Evolutionary conservation across 495 filamentous ascomycete genomes (phyloP).

Genomic region (Immersiella caudata): DNA sequence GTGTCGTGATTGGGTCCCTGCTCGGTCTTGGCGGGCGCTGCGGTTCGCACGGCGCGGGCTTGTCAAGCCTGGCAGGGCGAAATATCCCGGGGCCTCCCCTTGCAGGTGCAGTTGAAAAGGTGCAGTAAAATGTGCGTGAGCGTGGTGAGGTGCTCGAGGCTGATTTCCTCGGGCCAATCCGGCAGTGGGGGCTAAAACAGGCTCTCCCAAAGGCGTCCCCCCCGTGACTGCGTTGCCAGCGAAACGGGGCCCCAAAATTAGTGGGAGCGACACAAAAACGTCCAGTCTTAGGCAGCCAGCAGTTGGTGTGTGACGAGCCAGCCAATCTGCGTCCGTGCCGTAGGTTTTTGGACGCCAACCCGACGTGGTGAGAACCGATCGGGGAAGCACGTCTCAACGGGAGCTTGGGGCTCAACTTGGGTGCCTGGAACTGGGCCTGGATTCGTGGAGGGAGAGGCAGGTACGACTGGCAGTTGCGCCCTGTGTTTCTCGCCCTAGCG

Average conservation of each 20-base stretch:
- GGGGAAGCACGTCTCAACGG: neutral
- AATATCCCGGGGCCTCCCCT: neutral
- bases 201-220: neutral
- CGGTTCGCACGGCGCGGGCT: slow-evolving; percentile 10
- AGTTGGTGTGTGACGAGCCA: neutral
- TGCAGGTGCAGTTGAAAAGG: neutral
- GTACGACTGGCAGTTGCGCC: neutral
- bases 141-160: neutral
- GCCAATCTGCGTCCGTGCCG: neutral
- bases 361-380: neutral
- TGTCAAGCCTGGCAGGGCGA: slow-evolving; percentile 11
- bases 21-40: neutral
- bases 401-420: neutral
- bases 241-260: neutral
- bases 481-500: neutral
- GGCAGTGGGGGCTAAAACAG: neutral
- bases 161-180: neutral
- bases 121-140: too few relatives aligned
- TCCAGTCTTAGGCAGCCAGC: slow-evolving; percentile 2
- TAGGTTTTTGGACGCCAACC: slow-evolving; percentile 3
- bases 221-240: neutral
- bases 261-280: neutral
- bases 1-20: slow-evolving; percentile 7
- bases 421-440: neutral
- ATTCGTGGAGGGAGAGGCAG: neutral